Evolutionary conservation across 2,329 filamentous ascomycete species (phyloP).

Genomic region (Ceratocystis cacaofunesta): DNA sequence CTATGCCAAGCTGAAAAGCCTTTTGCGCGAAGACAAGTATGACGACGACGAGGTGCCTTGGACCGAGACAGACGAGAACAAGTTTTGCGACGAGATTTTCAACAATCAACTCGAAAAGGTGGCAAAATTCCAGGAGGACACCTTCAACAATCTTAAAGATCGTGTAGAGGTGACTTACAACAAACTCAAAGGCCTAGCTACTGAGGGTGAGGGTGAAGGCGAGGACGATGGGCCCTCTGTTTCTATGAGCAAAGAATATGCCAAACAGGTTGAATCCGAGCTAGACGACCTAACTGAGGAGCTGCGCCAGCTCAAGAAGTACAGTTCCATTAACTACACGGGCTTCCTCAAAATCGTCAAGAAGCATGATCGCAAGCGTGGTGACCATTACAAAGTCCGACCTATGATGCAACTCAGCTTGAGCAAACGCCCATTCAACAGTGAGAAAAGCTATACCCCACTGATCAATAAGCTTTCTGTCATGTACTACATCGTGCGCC

Average conservation of each 20-base stretch:
- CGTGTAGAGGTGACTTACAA: constrained; percentile 43
- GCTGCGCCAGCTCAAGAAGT: constrained; percentile 85
- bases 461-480: constrained; percentile 80
- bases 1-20: constrained; percentile 79
- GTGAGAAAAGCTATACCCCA: constrained; percentile 74
- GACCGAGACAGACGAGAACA: constrained; percentile 88
- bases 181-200: constrained; percentile 65
- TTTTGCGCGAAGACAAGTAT: constrained; percentile 61
- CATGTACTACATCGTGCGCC: constrained; percentile 89
- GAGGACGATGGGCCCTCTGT: constrained; percentile 29
- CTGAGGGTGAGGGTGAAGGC: constrained; percentile 43
- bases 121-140: constrained; percentile 70
- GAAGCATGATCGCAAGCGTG: constrained; percentile 93
- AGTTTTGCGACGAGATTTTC: constrained; percentile 87
- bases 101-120: constrained; percentile 94
- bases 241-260: constrained; percentile 29
- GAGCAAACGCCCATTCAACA: constrained; percentile 83
- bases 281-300: constrained; percentile 80
- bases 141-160: constrained; percentile 43
- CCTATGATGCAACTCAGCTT: constrained; percentile 85
- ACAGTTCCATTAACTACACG: constrained; percentile 92
- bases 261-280: constrained; percentile 61
- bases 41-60: constrained; percentile 54
- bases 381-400: constrained; percentile 70
- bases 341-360: constrained; percentile 97